Conservation (phyloP, 768 basidiomycete species). For the Hygrocybe punicea region DNA sequence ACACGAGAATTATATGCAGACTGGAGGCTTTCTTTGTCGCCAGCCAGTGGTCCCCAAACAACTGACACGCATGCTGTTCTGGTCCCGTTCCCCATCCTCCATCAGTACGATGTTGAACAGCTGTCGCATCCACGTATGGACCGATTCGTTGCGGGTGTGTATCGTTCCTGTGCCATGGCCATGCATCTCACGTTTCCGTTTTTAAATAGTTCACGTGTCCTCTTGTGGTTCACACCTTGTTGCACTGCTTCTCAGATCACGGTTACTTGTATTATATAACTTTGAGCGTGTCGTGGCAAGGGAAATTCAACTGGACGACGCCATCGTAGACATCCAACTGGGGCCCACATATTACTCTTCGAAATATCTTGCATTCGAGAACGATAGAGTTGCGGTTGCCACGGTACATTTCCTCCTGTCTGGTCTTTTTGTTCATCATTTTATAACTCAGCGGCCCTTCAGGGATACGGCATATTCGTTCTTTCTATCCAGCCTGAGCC, state of each 20-base stretch:
- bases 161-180: neutral
- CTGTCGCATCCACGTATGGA: slow-evolving; percentile 31
- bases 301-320: slow-evolving; percentile 28
- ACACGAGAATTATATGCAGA: slow-evolving; percentile 32
- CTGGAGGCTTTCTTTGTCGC: slow-evolving; percentile 25
- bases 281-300: slow-evolving; percentile 38
- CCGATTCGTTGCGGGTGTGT: slow-evolving; percentile 46
- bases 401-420: slow-evolving; percentile 37
- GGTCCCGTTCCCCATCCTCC: slow-evolving; percentile 10
- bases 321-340: slow-evolving; percentile 41
- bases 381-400: slow-evolving; percentile 44
- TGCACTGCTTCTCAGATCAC: slow-evolving; percentile 36
- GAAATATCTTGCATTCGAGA: slow-evolving; percentile 49
- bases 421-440: slow-evolving; percentile 3
- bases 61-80: slow-evolving; percentile 1
- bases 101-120: slow-evolving; percentile 10
- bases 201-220: slow-evolving; percentile 43
- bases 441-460: slow-evolving; percentile 5
- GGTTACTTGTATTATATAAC: slow-evolving; percentile 42
- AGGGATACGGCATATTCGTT: slow-evolving; percentile 34
- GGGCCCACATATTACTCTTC: slow-evolving; percentile 39
- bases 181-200: neutral
- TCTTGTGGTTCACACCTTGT: slow-evolving; percentile 48
- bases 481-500: slow-evolving; percentile 22
- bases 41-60: slow-evolving; percentile 6